Evolutionary conservation across 768 basidiomycete genomes (phyloP).

Genomic region (Phaeolepiota aurea): DNA sequence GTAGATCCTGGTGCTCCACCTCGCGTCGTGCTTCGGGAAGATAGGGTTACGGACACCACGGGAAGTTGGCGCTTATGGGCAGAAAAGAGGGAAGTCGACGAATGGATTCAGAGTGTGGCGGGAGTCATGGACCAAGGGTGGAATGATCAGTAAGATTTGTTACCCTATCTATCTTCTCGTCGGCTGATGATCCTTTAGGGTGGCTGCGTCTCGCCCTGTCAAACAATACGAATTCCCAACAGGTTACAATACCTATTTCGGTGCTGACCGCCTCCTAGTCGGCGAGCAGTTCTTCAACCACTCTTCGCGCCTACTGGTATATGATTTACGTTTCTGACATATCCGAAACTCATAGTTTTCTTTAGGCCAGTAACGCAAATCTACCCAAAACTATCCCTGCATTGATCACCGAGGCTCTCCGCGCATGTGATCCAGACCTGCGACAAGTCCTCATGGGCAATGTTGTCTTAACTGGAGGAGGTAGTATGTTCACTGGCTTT

Average conservation of each 20-base stretch:
- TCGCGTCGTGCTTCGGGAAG: slow-evolving; percentile 64
- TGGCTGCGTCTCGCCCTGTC: slow-evolving; percentile 44
- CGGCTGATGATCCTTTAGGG: slow-evolving; percentile 34
- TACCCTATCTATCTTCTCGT: background rate
- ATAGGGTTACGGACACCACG: slow-evolving; percentile 65
- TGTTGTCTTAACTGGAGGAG: slow-evolving; percentile 93
- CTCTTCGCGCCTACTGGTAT: slow-evolving; percentile 43
- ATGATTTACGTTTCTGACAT: slow-evolving; percentile 10
- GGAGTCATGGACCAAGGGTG: slow-evolving; percentile 83
- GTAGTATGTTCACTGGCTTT: slow-evolving; percentile 80
- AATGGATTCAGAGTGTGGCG: slow-evolving; percentile 86
- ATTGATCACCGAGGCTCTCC: slow-evolving; percentile 70
- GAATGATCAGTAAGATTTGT: slow-evolving; percentile 72
- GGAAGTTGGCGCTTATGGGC: slow-evolving; percentile 78
- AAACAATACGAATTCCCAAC: slow-evolving; percentile 93
- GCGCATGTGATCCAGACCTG: slow-evolving; percentile 85
- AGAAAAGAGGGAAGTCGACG: slow-evolving; percentile 78
- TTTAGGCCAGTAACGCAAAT: slow-evolving; percentile 46
- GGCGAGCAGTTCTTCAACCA: slow-evolving; percentile 90
- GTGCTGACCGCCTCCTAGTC: slow-evolving; percentile 69
- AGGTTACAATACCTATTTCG: slow-evolving; percentile 82
- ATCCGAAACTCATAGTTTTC: slow-evolving; percentile 2
- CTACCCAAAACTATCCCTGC: slow-evolving; percentile 70
- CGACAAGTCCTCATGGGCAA: slow-evolving; percentile 87
- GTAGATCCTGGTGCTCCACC: slow-evolving; percentile 65